These are phyloP conservation scores for Bullera alba DNA, from an alignment of 768 basidiomycete genomes.

Conservation along the genomic window DNA sequence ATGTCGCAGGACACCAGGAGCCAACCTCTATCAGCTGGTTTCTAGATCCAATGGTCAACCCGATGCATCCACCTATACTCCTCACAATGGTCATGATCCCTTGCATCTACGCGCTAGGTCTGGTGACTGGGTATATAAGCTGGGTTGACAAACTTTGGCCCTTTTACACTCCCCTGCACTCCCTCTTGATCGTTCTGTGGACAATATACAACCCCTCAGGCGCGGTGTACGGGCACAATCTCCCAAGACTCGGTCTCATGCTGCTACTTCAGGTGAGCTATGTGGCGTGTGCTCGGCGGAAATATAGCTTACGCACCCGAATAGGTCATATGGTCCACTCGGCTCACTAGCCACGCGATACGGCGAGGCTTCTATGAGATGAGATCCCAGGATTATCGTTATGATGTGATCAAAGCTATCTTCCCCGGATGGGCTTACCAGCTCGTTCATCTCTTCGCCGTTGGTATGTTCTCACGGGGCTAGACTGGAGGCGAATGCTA, in stretches of 20 bases:
- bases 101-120: conserved; percentile 26
- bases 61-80: conserved; percentile 27
- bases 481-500: neutral
- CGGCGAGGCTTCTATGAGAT: conserved; percentile 71
- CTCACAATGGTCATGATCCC: conserved; percentile 18
- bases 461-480: conserved; percentile 51
- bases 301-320: conserved; percentile 48
- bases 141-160: conserved; percentile 62
- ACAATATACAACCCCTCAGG: conserved; percentile 51
- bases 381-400: conserved; percentile 66
- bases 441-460: conserved; percentile 63
- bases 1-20: conserved; percentile 13
- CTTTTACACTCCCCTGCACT: conserved; percentile 67
- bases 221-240: conserved; percentile 59
- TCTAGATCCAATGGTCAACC: conserved; percentile 20
- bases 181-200: conserved; percentile 69
- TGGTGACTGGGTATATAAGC: conserved; percentile 38
- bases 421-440: conserved; percentile 57
- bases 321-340: conserved; percentile 39
- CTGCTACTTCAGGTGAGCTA: conserved; percentile 56
- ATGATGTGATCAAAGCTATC: conserved; percentile 65
- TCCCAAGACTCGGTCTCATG: conserved; percentile 62
- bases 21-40: conserved; percentile 18
- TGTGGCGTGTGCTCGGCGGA: conserved; percentile 46
- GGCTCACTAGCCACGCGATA: conserved; percentile 74